Conservation (phyloP, 768 basidiomycete species). For the Lactarius hengduanensis region DNA sequence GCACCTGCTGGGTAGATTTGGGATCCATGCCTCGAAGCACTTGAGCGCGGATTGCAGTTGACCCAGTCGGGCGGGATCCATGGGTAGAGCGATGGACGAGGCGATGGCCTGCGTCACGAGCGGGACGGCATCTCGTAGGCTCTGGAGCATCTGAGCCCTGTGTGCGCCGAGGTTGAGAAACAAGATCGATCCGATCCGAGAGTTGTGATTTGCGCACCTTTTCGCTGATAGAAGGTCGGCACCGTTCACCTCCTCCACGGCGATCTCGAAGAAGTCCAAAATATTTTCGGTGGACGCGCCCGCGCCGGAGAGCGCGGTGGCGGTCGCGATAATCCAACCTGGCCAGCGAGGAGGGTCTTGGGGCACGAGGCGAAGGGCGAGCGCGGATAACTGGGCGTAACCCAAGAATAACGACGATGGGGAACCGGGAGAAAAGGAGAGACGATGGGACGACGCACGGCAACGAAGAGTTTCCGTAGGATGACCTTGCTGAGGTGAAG, state of each 20-base stretch:
- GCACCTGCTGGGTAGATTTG: constrained; percentile 64
- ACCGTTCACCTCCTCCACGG: constrained; percentile 75
- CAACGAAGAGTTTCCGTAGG: constrained; percentile 83
- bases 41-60: constrained; percentile 69
- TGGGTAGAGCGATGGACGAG: constrained; percentile 49
- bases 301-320: constrained; percentile 57
- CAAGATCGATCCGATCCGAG: background rate
- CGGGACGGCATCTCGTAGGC: constrained; percentile 63
- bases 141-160: constrained; percentile 64
- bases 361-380: constrained; percentile 70
- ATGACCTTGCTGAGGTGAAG: constrained; percentile 65
- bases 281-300: constrained; percentile 59
- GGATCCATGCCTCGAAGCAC: constrained; percentile 84
- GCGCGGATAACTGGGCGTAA: constrained; percentile 35
- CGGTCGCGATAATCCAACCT: constrained; percentile 68
- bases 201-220: constrained; percentile 51
- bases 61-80: constrained; percentile 37
- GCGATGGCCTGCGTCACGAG: constrained; percentile 71
- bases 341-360: constrained; percentile 63
- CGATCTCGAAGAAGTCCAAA: constrained; percentile 78
- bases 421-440: background rate
- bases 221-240: constrained; percentile 72
- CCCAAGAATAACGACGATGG: constrained; percentile 8
- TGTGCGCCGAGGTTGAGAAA: constrained; percentile 11
- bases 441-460: constrained; percentile 49